A percentile compares a stretch with the other conserved stretches of the same genome.
Conservation (phyloP, 2,329 filamentous ascomycete genomes). For the Dothidotthia symphoricarpi region DNA sequence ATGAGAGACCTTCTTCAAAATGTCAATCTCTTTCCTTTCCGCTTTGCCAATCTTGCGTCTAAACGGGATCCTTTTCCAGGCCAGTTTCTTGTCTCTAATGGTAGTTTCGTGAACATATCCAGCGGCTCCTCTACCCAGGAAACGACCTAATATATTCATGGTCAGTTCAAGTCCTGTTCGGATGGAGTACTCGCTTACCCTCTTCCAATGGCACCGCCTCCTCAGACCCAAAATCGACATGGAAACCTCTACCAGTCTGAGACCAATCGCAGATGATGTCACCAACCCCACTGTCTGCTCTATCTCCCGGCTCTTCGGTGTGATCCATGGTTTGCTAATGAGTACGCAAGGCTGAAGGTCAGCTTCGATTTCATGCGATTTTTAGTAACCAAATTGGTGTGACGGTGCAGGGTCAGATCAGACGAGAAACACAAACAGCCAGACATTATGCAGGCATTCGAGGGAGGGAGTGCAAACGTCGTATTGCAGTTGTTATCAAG, state of each 20-base stretch:
- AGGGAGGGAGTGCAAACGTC: too few relatives aligned
- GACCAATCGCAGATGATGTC: constrained; percentile 14
- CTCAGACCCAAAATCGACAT: constrained; percentile 17
- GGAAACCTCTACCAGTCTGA: constrained; percentile 14
- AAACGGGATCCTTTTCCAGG: constrained; percentile 18
- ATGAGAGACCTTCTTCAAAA: constrained; percentile 20
- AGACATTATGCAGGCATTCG: too few relatives aligned
- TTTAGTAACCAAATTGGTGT: too few relatives aligned
- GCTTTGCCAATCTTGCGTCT: constrained; percentile 9
- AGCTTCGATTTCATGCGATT: too few relatives aligned
- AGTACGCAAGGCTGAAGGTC: too few relatives aligned
- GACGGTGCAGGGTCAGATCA: too few relatives aligned
- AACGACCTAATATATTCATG: constrained; percentile 32
- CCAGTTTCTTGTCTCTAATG: constrained; percentile 12
- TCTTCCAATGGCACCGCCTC: constrained; percentile 15
- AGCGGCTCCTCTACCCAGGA: constrained; percentile 17
- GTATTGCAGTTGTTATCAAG: too few relatives aligned
- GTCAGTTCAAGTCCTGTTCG: background rate
- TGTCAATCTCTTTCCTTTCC: constrained; percentile 22
- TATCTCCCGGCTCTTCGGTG: too few relatives aligned
- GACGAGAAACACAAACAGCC: too few relatives aligned
- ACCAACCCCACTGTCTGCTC: too few relatives aligned
- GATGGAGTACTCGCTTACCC: constrained; percentile 2
- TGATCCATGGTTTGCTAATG: too few relatives aligned
- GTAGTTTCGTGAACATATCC: constrained; percentile 21